Conservation (phyloP, 176 grass and related monocot species). For the Metroxylon sagu region DNA sequence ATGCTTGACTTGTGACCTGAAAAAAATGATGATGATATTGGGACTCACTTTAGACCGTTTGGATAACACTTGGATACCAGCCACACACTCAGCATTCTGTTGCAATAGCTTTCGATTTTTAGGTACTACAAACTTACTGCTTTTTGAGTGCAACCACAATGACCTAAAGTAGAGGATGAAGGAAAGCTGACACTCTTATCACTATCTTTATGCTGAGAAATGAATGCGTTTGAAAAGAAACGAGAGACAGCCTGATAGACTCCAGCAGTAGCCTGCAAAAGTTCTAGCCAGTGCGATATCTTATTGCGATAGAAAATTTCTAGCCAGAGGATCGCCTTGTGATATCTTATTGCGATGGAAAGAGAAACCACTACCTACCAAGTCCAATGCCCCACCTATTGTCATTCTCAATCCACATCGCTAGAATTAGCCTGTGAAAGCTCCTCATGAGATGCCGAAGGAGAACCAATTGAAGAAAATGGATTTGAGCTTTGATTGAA, state of each 20-base stretch:
- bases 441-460: slow-evolving; percentile 46
- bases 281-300: slow-evolving; percentile 46
- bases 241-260: no score
- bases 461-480: slow-evolving; percentile 90
- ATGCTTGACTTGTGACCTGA: no score
- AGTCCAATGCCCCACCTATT: slow-evolving; percentile 52
- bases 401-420: slow-evolving; percentile 62
- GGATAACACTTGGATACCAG: slow-evolving; percentile 28
- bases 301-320: slow-evolving; percentile 47
- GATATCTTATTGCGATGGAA: slow-evolving; percentile 50
- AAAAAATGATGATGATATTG: not conserved
- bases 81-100: slow-evolving; percentile 1
- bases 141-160: slow-evolving; percentile 47
- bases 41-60: slow-evolving; percentile 38
- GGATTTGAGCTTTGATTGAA: slow-evolving; percentile 26
- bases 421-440: slow-evolving; percentile 39
- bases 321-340: slow-evolving; percentile 45
- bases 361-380: slow-evolving; percentile 30
- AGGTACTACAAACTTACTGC: slow-evolving; percentile 32
- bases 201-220: no score
- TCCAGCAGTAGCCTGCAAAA: not conserved
- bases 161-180: slow-evolving; percentile 25
- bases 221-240: no score
- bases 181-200: no score
- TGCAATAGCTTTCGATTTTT: slow-evolving; percentile 22